Evolutionary conservation across 129 eudicot species (phyloP).

Genomic region (Solidago caesia): DNA sequence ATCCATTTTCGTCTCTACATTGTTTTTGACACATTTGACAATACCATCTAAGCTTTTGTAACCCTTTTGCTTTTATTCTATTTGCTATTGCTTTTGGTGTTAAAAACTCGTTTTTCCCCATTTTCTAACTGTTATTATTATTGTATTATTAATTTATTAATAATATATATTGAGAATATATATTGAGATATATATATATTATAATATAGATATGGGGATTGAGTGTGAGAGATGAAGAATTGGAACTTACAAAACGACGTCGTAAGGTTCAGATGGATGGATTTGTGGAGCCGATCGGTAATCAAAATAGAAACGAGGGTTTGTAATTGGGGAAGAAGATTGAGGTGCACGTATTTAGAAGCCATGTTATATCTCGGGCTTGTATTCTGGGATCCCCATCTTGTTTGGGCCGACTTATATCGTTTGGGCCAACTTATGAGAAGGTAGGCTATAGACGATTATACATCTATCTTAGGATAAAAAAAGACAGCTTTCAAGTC

Average conservation of each 20-base stretch:
- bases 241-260: background rate
- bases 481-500: no score
- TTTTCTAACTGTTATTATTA: background rate
- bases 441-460: no score
- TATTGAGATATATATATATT: no score
- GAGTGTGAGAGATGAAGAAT: background rate
- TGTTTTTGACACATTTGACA: constrained; percentile 98
- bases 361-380: no score
- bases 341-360: no score
- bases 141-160: no score
- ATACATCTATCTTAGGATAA: no score
- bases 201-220: background rate
- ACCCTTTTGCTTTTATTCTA: constrained; percentile 87
- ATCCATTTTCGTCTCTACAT: constrained; percentile 93
- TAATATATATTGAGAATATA: background rate
- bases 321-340: no score
- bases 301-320: no score
- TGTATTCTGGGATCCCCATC: no score
- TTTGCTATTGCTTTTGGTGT: constrained; percentile 94
- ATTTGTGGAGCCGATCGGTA: constrained; percentile 13
- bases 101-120: constrained; percentile 91
- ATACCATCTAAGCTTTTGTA: constrained; percentile 92
- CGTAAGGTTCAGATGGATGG: background rate
- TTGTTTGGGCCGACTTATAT: no score
- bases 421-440: no score